Evolutionary conservation across 371 early-diverging fungal genomes (phyloP).

Genomic region (Haplosporangium sp.): DNA sequence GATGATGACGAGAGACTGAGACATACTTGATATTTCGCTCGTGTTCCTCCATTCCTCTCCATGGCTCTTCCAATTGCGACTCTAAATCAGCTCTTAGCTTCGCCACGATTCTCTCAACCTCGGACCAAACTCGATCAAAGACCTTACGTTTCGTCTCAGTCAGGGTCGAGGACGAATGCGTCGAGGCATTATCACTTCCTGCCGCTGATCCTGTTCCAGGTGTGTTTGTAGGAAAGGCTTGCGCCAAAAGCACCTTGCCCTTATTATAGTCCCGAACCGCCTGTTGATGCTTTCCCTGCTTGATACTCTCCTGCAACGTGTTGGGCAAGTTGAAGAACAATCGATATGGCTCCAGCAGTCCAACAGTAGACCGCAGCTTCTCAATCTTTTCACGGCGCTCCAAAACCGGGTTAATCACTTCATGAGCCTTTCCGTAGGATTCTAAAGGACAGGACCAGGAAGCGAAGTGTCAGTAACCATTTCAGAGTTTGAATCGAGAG

Average conservation of each 20-base stretch:
- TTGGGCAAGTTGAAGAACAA: constrained; percentile 95
- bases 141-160: constrained; percentile 78
- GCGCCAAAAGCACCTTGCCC: constrained; percentile 75
- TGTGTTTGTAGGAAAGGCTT: constrained; percentile 41
- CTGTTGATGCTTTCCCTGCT: constrained; percentile 88
- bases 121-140: constrained; percentile 94
- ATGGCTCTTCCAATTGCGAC: constrained; percentile 80
- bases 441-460: constrained; percentile 52
- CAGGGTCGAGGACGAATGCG: constrained; percentile 43
- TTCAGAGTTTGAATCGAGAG: too few relatives aligned
- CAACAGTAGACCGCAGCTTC: constrained; percentile 90
- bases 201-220: neutral
- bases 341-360: constrained; percentile 89
- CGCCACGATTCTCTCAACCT: constrained; percentile 86
- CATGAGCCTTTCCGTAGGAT: constrained; percentile 76
- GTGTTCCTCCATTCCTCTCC: constrained; percentile 88
- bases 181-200: constrained; percentile 32
- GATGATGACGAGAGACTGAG: neutral
- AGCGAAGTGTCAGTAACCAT: neutral
- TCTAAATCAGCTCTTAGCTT: constrained; percentile 79
- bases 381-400: constrained; percentile 88
- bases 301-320: constrained; percentile 82
- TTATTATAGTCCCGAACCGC: constrained; percentile 97
- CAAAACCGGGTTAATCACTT: constrained; percentile 90
- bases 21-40: constrained; percentile 87